A percentile compares a stretch with the other conserved stretches of the same genome.
Evolutionary conservation across 192 early-diverging fungal species (phyloP).

Genomic region (Backusella morwellensis): DNA sequence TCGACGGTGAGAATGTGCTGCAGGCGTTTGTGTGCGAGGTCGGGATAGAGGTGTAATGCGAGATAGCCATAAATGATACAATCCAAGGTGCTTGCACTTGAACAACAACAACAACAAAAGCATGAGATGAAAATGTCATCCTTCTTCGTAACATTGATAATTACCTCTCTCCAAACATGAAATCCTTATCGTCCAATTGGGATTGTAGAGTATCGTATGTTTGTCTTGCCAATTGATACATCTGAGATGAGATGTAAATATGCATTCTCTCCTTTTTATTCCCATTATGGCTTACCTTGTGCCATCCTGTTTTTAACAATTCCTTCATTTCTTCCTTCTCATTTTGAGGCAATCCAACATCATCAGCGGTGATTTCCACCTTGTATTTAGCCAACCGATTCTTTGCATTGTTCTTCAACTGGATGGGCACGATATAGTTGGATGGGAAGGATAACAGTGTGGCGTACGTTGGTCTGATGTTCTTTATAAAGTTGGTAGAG

Average conservation of each 20-base stretch:
- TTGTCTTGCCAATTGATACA: slow-evolving; percentile 69
- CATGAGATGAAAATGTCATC: neutral
- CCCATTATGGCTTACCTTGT: slow-evolving; percentile 21
- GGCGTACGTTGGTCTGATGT: slow-evolving; percentile 71
- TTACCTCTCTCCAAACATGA: slow-evolving; percentile 79
- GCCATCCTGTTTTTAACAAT: slow-evolving; percentile 36
- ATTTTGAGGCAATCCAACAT: slow-evolving; percentile 47
- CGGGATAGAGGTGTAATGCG: slow-evolving; percentile 71
- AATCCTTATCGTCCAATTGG: slow-evolving; percentile 74
- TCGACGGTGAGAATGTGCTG: slow-evolving; percentile 64
- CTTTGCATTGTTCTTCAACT: slow-evolving; percentile 69
- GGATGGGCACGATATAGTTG: slow-evolving; percentile 67
- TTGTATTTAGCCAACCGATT: slow-evolving; percentile 62
- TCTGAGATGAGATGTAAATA: slow-evolving; percentile 29
- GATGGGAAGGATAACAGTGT: slow-evolving; percentile 67
- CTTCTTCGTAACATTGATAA: neutral
- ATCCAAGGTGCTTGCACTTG: slow-evolving; percentile 73
- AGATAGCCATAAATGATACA: slow-evolving; percentile 82
- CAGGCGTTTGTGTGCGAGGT: slow-evolving; percentile 66
- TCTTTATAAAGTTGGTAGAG: slow-evolving; percentile 73
- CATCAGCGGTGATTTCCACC: slow-evolving; percentile 34
- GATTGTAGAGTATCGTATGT: slow-evolving; percentile 63
- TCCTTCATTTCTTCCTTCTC: slow-evolving; percentile 38
- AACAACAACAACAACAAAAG: neutral
- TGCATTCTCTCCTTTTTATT: too few relatives aligned